Percentiles rank a stretch among this genome's conserved stretches.
These are phyloP conservation scores for Diplodia sapinea DNA, from an alignment of 2,329 filamentous ascomycete genomes.

Conservation along the genomic window DNA sequence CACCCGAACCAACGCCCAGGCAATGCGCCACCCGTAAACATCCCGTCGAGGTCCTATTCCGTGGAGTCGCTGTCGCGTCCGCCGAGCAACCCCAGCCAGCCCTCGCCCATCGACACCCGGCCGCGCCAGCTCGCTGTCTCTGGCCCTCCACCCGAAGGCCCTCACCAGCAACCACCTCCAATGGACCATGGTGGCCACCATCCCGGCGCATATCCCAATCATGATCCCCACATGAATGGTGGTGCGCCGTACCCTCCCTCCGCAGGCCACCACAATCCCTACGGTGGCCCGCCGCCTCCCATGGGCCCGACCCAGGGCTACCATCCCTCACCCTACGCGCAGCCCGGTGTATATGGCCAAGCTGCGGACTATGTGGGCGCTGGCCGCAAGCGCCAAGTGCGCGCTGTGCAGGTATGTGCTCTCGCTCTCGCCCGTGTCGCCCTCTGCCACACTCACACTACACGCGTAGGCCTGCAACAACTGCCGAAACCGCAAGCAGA, in stretches of 20 bases:
- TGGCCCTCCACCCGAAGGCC: conserved; percentile 17
- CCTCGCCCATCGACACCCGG: conserved; percentile 32
- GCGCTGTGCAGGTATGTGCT: conserved; percentile 29
- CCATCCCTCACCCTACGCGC: conserved; percentile 39
- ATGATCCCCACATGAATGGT: conserved; percentile 44
- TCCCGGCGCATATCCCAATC: conserved; percentile 42
- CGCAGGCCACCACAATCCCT: conserved; percentile 41
- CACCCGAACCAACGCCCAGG: conserved; percentile 38
- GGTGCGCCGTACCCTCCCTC: conserved; percentile 38
- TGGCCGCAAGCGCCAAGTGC: conserved; percentile 30
- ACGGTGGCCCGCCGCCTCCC: conserved; percentile 39
- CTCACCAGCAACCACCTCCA: conserved; percentile 36
- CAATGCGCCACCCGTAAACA: conserved; percentile 41
- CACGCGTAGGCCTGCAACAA: conserved; percentile 73
- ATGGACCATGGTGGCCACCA: conserved; percentile 48
- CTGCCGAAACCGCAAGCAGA: conserved; percentile 50
- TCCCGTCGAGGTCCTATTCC: conserved; percentile 38
- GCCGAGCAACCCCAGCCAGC: conserved; percentile 40
- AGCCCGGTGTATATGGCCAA: conserved; percentile 41
- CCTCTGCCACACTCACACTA: conserved; percentile 22
- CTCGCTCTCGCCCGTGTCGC: not conserved
- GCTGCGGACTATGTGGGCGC: conserved; percentile 25
- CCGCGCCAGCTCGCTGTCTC: conserved; percentile 28
- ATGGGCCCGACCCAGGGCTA: conserved; percentile 37
- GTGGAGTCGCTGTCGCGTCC: conserved; percentile 46